Conservation (phyloP, 2,329 filamentous ascomycete species). For the Claviceps lovelessii region DNA sequence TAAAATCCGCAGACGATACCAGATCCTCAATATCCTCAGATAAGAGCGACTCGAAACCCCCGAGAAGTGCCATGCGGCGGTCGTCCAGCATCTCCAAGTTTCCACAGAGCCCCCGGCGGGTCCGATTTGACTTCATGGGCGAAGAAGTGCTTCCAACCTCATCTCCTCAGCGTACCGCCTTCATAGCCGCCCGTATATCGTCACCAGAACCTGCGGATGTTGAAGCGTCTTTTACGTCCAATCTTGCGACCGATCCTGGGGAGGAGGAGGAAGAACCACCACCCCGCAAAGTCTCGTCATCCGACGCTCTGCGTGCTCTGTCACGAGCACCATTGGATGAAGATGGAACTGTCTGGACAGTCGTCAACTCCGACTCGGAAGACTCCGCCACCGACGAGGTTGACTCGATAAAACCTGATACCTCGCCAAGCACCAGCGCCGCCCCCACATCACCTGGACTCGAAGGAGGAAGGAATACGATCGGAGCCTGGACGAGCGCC, state of each 20-base stretch:
- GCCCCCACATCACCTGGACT: neutral
- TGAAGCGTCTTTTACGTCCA: constrained; percentile 15
- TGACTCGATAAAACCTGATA: neutral
- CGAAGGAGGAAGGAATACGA: neutral
- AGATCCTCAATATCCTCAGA: constrained; percentile 38
- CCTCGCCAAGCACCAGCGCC: neutral
- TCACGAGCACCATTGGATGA: constrained; percentile 37
- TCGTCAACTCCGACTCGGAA: constrained; percentile 26
- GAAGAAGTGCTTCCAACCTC: constrained; percentile 45
- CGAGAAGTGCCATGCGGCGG: constrained; percentile 43
- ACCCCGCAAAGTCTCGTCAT: constrained; percentile 41
- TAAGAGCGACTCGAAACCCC: constrained; percentile 33
- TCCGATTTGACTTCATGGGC: constrained; percentile 48
- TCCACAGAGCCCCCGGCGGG: constrained; percentile 41
- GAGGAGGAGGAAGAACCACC: constrained; percentile 26
- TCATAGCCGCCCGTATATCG: constrained; percentile 15
- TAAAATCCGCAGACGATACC: constrained; percentile 29
- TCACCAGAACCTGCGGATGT: constrained; percentile 15
- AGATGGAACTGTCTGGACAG: constrained; percentile 33
- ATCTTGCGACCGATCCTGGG: constrained; percentile 24
- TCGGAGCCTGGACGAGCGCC: neutral
- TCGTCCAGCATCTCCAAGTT: constrained; percentile 37
- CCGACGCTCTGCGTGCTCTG: constrained; percentile 37
- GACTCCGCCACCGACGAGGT: constrained; percentile 8
- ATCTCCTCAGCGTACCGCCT: constrained; percentile 32